These are phyloP conservation scores for Cubamyces lactineus DNA, from an alignment of 768 basidiomycete genomes.

Conservation along the genomic window DNA sequence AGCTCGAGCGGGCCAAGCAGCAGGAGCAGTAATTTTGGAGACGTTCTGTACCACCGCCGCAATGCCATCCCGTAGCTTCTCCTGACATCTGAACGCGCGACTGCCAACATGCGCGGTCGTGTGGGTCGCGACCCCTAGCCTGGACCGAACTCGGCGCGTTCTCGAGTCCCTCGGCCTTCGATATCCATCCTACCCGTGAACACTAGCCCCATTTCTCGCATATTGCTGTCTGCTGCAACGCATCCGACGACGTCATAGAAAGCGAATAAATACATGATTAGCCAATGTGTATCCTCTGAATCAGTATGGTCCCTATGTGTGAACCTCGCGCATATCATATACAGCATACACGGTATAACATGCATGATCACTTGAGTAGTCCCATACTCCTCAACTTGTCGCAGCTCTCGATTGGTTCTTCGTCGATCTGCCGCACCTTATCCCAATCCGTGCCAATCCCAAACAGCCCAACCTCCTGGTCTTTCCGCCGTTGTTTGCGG, in stretches of 20 bases:
- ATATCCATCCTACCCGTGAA: not conserved
- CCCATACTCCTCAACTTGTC: conserved; percentile 73
- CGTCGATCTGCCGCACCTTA: conserved; percentile 74
- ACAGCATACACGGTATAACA: conserved; percentile 4
- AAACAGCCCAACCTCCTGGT: conserved; percentile 83
- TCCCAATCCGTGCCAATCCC: conserved; percentile 94
- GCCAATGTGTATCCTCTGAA: conserved; percentile 14
- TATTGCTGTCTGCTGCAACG: not conserved
- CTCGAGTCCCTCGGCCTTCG: not conserved
- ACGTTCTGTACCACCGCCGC: conserved; percentile 11
- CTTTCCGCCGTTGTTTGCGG: conserved; percentile 67
- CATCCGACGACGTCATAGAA: conserved; percentile 2
- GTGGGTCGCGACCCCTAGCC: conserved; percentile 20
- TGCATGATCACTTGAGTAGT: conserved; percentile 45
- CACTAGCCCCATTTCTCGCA: not conserved
- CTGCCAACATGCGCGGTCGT: conserved; percentile 6
- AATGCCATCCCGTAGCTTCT: conserved; percentile 15
- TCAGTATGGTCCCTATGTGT: not conserved
- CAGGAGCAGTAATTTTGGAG: conserved; percentile 26
- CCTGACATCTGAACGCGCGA: not conserved
- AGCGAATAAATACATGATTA: conserved; percentile 25
- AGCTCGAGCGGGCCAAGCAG: conserved; percentile 67
- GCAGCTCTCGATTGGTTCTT: conserved; percentile 74
- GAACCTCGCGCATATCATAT: conserved; percentile 6
- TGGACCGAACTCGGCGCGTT: conserved; percentile 19